Evolutionary conservation across 1,284 basidiomycete genomes (phyloP).

Genomic region (Phellopilus nigrolimitatus): DNA sequence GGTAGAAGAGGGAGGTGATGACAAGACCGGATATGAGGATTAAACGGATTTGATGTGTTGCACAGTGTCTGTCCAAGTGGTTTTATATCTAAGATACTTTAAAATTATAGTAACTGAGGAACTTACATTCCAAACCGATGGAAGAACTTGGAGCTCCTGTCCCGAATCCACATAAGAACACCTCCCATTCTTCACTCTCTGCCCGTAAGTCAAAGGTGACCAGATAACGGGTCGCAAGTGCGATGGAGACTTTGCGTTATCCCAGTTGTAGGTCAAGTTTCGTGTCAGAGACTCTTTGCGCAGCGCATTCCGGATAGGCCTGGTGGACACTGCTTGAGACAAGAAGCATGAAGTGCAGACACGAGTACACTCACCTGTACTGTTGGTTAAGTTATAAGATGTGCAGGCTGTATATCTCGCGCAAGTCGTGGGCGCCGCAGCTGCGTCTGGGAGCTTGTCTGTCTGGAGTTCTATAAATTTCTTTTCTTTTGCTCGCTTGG

Average conservation of each 20-base stretch:
- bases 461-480: too few relatives aligned
- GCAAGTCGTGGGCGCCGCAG: too few relatives aligned
- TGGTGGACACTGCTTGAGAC: background rate
- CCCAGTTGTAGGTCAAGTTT: background rate
- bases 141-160: conserved; percentile 50
- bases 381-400: too few relatives aligned
- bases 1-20: conserved; percentile 94
- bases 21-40: conserved; percentile 91
- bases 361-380: too few relatives aligned
- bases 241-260: too few relatives aligned
- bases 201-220: too few relatives aligned
- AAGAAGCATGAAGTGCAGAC: background rate
- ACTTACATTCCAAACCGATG: conserved; percentile 74
- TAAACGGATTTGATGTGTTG: conserved; percentile 88
- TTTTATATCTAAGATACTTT: too few relatives aligned
- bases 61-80: conserved; percentile 58
- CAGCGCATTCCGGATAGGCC: background rate
- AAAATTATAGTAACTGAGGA: background rate
- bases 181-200: background rate
- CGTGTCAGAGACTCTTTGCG: background rate
- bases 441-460: too few relatives aligned
- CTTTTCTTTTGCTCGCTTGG: background rate
- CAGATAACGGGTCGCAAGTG: too few relatives aligned
- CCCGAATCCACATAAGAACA: conserved; percentile 34
- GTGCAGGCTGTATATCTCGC: too few relatives aligned